Evolutionary conservation across 768 basidiomycete species (phyloP).

Genomic region (Asterophora parasitica): DNA sequence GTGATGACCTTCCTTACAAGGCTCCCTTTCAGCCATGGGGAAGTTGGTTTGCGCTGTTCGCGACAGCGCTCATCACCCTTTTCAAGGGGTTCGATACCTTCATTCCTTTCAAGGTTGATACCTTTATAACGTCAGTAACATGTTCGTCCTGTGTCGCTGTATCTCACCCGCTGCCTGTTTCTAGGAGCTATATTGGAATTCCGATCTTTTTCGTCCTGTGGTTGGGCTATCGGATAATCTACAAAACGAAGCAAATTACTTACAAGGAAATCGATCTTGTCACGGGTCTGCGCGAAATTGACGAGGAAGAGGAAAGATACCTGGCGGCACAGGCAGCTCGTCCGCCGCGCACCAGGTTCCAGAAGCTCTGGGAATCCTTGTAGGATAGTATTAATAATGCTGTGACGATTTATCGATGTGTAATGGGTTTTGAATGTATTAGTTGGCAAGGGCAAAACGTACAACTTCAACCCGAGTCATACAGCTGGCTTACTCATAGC

Average conservation of each 20-base stretch:
- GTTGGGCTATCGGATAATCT: slow-evolving; percentile 36
- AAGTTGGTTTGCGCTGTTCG: slow-evolving; percentile 52
- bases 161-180: slow-evolving; percentile 14
- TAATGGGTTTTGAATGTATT: no score
- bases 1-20: slow-evolving; percentile 43
- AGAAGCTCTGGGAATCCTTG: slow-evolving; percentile 35
- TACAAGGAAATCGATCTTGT: slow-evolving; percentile 54
- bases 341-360: slow-evolving; percentile 28
- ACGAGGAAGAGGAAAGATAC: slow-evolving; percentile 57
- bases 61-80: slow-evolving; percentile 47
- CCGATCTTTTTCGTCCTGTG: slow-evolving; percentile 38
- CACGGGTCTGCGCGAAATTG: slow-evolving; percentile 53
- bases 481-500: slow-evolving; percentile 8
- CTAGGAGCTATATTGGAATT: slow-evolving; percentile 40
- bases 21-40: slow-evolving; percentile 63
- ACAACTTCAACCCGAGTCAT: no score
- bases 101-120: slow-evolving; percentile 46
- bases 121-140: slow-evolving; percentile 52
- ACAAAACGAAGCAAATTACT: slow-evolving; percentile 34
- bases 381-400: slow-evolving; percentile 15
- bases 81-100: slow-evolving; percentile 58
- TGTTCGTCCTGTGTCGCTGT: not conserved
- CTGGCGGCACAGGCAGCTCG: slow-evolving; percentile 37
- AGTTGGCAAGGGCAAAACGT: no score
- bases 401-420: no score